These are phyloP conservation scores for Termitomyces sp. DNA, from an alignment of 768 basidiomycete genomes.

Conservation along the genomic window DNA sequence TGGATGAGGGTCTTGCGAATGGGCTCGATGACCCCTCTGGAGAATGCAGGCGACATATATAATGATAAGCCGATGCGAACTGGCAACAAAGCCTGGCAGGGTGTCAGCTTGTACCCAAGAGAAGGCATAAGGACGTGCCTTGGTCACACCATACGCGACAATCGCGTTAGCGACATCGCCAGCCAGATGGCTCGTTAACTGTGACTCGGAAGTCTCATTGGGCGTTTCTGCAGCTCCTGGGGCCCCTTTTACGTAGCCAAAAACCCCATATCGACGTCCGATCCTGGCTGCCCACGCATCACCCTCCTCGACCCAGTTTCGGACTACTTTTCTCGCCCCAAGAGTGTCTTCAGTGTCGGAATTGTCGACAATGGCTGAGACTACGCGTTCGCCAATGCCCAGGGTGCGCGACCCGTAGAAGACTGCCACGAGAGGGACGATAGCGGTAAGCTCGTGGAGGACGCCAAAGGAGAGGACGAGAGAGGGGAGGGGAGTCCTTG, in stretches of 20 bases:
- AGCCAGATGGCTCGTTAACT: conserved; percentile 46
- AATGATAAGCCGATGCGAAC: conserved; percentile 69
- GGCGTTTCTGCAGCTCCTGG: conserved; percentile 27
- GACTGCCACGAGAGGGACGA: conserved; percentile 70
- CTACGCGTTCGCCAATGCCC: conserved; percentile 68
- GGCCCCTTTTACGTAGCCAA: conserved; percentile 66
- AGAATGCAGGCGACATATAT: conserved; percentile 73
- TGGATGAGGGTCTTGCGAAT: conserved; percentile 37
- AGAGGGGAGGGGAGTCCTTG: conserved; percentile 75
- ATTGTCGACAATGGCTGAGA: conserved; percentile 35
- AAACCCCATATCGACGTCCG: conserved; percentile 75
- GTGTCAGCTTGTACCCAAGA: conserved; percentile 1
- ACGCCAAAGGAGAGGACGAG: conserved; percentile 76
- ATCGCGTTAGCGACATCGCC: conserved; percentile 83
- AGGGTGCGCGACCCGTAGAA: conserved; percentile 69
- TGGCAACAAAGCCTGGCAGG: conserved; percentile 66
- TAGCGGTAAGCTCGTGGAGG: conserved; percentile 83
- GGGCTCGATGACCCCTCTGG: conserved; percentile 65
- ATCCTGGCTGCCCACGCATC: conserved; percentile 68
- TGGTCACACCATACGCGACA: conserved; percentile 77
- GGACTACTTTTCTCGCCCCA: conserved; percentile 45
- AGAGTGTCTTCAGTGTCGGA: conserved; percentile 16
- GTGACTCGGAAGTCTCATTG: conserved; percentile 22
- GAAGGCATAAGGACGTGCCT: conserved; percentile 43
- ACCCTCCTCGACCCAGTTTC: conserved; percentile 75